phyloP scores from a whole-genome alignment of 1,284 basidiomycete species.

The Coniophora puteana region DNA sequence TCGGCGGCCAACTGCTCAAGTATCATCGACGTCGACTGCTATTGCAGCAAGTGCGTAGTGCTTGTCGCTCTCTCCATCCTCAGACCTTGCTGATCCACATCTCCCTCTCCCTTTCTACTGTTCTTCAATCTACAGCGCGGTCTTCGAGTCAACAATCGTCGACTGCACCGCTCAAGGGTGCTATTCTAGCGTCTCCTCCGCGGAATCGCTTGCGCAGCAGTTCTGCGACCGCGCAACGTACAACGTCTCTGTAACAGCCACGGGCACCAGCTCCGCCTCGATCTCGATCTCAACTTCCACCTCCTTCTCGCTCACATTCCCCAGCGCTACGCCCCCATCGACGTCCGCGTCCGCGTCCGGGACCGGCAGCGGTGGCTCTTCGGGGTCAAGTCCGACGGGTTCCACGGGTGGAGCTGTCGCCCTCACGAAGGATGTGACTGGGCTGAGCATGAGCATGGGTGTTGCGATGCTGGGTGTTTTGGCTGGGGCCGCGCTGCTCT shows the following conservation, averaged over 20 bases:
- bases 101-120: neutral
- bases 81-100: no score
- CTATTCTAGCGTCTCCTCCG: constrained; percentile 8
- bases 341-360: neutral
- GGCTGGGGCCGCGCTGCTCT: neutral
- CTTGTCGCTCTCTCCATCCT: neutral
- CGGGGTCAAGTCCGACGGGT: no score
- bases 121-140: constrained; percentile 14
- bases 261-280: constrained; percentile 3
- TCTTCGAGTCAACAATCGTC: constrained; percentile 27
- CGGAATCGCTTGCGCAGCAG: constrained; percentile 35
- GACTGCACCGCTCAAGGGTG: constrained; percentile 24
- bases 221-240: constrained; percentile 40
- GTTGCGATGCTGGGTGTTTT: neutral
- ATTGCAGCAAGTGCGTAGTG: constrained; percentile 31
- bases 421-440: neutral
- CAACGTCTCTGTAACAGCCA: constrained; percentile 19
- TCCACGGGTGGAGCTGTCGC: neutral
- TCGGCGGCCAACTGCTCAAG: constrained; percentile 32
- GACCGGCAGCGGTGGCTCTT: constrained; percentile 2
- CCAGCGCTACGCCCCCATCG: constrained; percentile 3
- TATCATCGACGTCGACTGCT: constrained; percentile 37
- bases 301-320: constrained; percentile 17
- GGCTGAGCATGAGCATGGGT: neutral
- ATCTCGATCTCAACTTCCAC: constrained; percentile 6